Evolutionary conservation across 2,329 filamentous ascomycete species (phyloP), one percentile per base, ranked within the genome.

Genomic region (Fusarium illudens): DNA sequence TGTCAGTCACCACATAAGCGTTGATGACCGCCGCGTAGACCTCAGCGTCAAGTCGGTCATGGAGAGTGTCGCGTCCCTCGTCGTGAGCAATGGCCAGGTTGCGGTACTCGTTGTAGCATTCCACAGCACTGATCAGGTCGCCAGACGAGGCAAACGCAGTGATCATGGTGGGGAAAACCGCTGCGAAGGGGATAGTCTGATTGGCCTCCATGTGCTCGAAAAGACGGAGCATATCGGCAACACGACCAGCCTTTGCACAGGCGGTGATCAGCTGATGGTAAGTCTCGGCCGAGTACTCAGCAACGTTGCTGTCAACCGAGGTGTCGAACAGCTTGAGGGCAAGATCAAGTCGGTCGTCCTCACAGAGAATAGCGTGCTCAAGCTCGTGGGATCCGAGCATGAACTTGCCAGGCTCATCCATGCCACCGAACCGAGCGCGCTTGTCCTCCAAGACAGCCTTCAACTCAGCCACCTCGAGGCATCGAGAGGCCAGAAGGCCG

Each of bases 21-120:
- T 93, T 92, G 79, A 98, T 90, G 56, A 99, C 84, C n/a, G 95
- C 87, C 22, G 94, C 93, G 75, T 99, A 98, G 7, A 98, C 91
- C 68, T 93, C 86, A 27, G 90, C 88, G 76, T 98, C 95, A 49
- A 92, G 85, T 52, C 94, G 90, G 66, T 91, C 86, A 48, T 90
- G 84, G 10, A 94, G 82, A 17, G 87, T 87, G 48, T 89, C 84
- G 62, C 89, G 84, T 60, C 94, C 94, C 36, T 86, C 88, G 77
- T 97, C 92, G 76, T 96, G 87, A 36, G 91, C 89, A 54, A 98
- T 88, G n/a, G 95, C 94, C 39, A 97, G 84, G 46, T 89, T 87
- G 75, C 93, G 93, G 84, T 98, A 98, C 79, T 97, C 93, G 68
- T 96, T 95, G 81, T 97, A 99, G 80, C 93, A 94, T 77, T 97